A percentile compares a stretch with the other conserved stretches of the same genome.
phyloP scores from a whole-genome alignment of 2,329 filamentous ascomycete genomes.

The Penicillium sp. region DNA sequence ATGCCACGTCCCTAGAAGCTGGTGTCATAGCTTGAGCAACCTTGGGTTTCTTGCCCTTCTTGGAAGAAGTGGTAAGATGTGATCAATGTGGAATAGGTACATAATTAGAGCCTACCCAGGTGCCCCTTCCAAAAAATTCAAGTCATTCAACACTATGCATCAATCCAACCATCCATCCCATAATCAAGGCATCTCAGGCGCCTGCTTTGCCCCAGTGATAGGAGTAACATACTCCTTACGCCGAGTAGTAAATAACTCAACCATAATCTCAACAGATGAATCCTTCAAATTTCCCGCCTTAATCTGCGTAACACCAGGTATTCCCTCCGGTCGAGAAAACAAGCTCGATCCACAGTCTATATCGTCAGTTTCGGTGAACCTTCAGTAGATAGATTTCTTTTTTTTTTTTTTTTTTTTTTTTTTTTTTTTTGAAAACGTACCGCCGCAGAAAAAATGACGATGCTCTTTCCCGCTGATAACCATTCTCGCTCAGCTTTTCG shows the following conservation, averaged over 20 bases:
- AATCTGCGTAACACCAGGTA: not conserved
- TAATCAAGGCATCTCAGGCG: not conserved
- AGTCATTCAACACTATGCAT: no score
- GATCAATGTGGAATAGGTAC: no score
- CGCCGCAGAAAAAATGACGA: not conserved
- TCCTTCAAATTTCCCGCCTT: not conserved
- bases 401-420: no score
- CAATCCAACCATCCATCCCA: no score
- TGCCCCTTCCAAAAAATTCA: no score
- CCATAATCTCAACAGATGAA: not conserved
- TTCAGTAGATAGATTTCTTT: not conserved
- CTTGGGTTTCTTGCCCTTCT: no score
- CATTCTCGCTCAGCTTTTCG: not conserved
- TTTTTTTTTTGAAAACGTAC: no score
- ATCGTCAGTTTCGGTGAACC: not conserved
- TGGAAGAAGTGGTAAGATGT: no score
- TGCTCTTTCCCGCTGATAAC: not conserved
- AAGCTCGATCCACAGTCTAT: not conserved
- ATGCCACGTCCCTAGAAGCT: no score
- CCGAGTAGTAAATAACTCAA: not conserved
- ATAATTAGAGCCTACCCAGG: no score
- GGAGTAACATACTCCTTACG: not conserved
- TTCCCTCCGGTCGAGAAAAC: not conserved
- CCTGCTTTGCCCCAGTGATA: not conserved
- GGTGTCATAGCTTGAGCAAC: no score